Percentiles rank a stretch among this genome's conserved stretches.
Conservation (phyloP, 169 alveolate genomes). For the Cryptosporidium ryanae region DNA sequence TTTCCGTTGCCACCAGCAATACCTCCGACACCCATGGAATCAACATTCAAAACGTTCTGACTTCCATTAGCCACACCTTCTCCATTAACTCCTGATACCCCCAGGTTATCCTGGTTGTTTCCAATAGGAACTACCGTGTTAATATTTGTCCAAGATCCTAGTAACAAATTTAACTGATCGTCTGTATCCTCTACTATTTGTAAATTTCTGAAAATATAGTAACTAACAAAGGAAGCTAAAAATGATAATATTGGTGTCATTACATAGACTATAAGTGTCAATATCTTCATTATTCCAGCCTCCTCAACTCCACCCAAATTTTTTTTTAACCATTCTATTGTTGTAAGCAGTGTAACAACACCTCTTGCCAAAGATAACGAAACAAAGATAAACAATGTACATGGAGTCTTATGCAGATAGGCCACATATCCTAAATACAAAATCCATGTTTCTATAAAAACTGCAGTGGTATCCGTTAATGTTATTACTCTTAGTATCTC, state of each 20-base stretch:
- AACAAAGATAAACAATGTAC: slow-evolving; percentile 48
- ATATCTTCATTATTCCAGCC: background rate
- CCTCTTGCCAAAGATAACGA: slow-evolving; percentile 66
- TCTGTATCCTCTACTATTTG: slow-evolving; percentile 58
- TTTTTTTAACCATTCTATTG: slow-evolving; percentile 52
- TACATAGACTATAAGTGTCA: slow-evolving; percentile 7
- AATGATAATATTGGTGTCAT: slow-evolving; percentile 61
- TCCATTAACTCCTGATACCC: background rate
- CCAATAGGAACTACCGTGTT: background rate
- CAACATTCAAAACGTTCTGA: slow-evolving; percentile 3
- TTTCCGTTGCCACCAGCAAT: background rate
- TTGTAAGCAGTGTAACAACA: slow-evolving; percentile 5
- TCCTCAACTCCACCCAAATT: background rate
- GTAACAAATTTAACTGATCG: slow-evolving; percentile 19
- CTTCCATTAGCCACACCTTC: background rate
- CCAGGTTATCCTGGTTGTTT: no score
- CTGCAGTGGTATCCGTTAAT: slow-evolving; percentile 30
- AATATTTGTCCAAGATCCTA: slow-evolving; percentile 33
- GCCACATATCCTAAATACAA: slow-evolving; percentile 65
- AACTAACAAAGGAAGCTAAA: slow-evolving; percentile 38
- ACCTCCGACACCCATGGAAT: background rate
- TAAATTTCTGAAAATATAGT: slow-evolving; percentile 42
- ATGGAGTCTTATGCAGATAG: slow-evolving; percentile 60
- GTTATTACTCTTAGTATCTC: slow-evolving; percentile 17
- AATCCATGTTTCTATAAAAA: slow-evolving; percentile 52